Percentiles rank a stretch among this genome's conserved stretches.
These are phyloP conservation scores for Solanum virginianum DNA, from an alignment of 257 asterid genomes.

Conservation along the genomic window DNA sequence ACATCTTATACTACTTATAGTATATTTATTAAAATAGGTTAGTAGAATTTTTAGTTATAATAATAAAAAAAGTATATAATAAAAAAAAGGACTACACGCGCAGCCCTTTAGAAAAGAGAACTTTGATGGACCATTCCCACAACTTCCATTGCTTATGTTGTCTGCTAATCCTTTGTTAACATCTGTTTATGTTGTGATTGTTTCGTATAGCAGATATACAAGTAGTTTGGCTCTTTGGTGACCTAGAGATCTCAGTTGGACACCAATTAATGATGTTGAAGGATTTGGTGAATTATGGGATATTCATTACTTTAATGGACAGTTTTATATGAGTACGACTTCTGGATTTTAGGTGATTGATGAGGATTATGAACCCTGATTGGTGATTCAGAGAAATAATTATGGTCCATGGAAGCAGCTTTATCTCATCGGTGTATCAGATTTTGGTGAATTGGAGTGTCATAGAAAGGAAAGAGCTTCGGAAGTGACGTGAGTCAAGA, in stretches of 20 bases:
- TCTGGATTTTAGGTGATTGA: neutral
- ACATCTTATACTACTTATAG: too few relatives aligned
- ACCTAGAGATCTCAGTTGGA: neutral
- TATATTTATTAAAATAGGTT: too few relatives aligned
- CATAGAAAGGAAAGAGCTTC: too few relatives aligned
- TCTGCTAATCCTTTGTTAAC: neutral
- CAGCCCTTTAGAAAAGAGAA: too few relatives aligned
- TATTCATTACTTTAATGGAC: neutral
- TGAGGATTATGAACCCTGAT: neutral
- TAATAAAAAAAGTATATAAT: too few relatives aligned
- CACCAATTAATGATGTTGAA: neutral
- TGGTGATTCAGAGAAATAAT: neutral
- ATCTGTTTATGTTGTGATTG: neutral
- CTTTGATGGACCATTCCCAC: neutral
- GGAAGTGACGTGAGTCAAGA: too few relatives aligned
- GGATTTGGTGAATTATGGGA: neutral
- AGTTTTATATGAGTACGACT: neutral
- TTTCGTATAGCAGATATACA: neutral
- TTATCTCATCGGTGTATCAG: neutral
- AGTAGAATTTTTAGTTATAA: too few relatives aligned
- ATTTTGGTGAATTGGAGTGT: too few relatives aligned
- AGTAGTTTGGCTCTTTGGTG: neutral
- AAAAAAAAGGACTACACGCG: too few relatives aligned
- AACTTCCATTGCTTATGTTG: neutral
- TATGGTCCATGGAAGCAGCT: neutral